phyloP scores from a whole-genome alignment of 2,329 filamentous ascomycete species.

The Colletotrichum sp. region DNA sequence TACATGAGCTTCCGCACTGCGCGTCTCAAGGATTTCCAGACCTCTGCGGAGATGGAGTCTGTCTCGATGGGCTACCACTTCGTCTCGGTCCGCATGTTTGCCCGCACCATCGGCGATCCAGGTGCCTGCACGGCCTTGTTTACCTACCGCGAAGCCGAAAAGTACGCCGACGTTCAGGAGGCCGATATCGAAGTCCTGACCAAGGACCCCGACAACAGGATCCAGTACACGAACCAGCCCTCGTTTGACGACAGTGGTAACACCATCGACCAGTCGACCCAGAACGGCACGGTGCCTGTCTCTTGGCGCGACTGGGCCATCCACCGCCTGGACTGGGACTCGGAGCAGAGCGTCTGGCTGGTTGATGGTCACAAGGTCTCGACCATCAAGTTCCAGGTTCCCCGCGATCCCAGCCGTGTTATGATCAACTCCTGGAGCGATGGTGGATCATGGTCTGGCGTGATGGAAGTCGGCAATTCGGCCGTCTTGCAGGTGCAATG shows the following conservation, averaged over 20 bases:
- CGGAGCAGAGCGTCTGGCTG: slow-evolving; percentile 59
- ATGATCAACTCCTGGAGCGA: slow-evolving; percentile 68
- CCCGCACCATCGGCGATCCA: slow-evolving; percentile 50
- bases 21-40: slow-evolving; percentile 49
- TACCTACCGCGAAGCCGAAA: slow-evolving; percentile 48
- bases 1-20: slow-evolving; percentile 54
- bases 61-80: slow-evolving; percentile 38
- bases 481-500: slow-evolving; percentile 66
- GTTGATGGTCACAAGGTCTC: slow-evolving; percentile 56
- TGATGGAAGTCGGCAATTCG: slow-evolving; percentile 55
- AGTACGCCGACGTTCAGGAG: slow-evolving; percentile 50
- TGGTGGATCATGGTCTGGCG: slow-evolving; percentile 63
- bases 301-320: slow-evolving; percentile 62
- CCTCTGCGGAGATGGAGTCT: slow-evolving; percentile 53
- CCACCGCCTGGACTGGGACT: slow-evolving; percentile 66
- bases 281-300: slow-evolving; percentile 51
- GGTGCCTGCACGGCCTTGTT: slow-evolving; percentile 60
- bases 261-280: slow-evolving; percentile 50
- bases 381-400: slow-evolving; percentile 60
- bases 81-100: slow-evolving; percentile 54
- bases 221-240: slow-evolving; percentile 68
- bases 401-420: slow-evolving; percentile 55
- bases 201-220: slow-evolving; percentile 42
- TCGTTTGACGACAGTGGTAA: slow-evolving; percentile 49
- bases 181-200: slow-evolving; percentile 60